Conservation (phyloP, 768 basidiomycete genomes). For the Leccinum incarnatum region DNA sequence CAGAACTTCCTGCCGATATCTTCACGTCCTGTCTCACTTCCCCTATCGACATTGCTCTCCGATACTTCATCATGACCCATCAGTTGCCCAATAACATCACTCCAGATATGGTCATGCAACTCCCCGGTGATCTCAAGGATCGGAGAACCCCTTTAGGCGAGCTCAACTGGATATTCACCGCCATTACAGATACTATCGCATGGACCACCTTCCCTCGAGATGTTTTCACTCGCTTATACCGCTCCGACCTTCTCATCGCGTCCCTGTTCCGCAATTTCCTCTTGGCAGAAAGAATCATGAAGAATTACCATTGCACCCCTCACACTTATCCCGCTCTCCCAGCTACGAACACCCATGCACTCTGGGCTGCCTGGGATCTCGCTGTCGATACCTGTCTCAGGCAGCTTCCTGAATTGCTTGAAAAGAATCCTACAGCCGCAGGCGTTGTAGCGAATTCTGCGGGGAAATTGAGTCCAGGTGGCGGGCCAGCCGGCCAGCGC, state of each 20-base stretch:
- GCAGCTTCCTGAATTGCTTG: slow-evolving; percentile 84
- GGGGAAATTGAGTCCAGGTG: slow-evolving; percentile 8
- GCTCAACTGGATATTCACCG: slow-evolving; percentile 99
- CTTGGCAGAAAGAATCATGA: slow-evolving; percentile 96
- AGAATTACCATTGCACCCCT: slow-evolving; percentile 95
- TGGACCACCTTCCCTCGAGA: slow-evolving; percentile 97
- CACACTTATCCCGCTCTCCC: slow-evolving; percentile 90
- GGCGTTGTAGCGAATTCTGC: slow-evolving; percentile 23
- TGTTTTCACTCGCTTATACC: slow-evolving; percentile 88
- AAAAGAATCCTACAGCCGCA: slow-evolving; percentile 32
- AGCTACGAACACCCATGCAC: slow-evolving; percentile 91
- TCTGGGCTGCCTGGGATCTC: slow-evolving; percentile 98
- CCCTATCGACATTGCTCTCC: slow-evolving; percentile 95
- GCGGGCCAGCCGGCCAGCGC: slow-evolving; percentile 21
- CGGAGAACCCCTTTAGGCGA: slow-evolving; percentile 94
- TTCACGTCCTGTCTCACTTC: slow-evolving; percentile 98
- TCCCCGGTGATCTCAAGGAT: slow-evolving; percentile 96
- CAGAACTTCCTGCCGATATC: slow-evolving; percentile 94
- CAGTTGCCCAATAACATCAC: slow-evolving; percentile 78
- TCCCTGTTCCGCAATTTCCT: slow-evolving; percentile 97
- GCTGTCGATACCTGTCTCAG: slow-evolving; percentile 92
- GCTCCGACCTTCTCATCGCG: slow-evolving; percentile 93
- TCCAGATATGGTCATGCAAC: slow-evolving; percentile 88
- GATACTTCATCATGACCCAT: slow-evolving; percentile 90
- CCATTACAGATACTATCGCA: slow-evolving; percentile 98